Percentiles rank a stretch among this genome's conserved stretches.
These are phyloP conservation scores for Oryza glumipatula DNA, from an alignment of 176 grass and related monocot genomes.

Conservation along the genomic window DNA sequence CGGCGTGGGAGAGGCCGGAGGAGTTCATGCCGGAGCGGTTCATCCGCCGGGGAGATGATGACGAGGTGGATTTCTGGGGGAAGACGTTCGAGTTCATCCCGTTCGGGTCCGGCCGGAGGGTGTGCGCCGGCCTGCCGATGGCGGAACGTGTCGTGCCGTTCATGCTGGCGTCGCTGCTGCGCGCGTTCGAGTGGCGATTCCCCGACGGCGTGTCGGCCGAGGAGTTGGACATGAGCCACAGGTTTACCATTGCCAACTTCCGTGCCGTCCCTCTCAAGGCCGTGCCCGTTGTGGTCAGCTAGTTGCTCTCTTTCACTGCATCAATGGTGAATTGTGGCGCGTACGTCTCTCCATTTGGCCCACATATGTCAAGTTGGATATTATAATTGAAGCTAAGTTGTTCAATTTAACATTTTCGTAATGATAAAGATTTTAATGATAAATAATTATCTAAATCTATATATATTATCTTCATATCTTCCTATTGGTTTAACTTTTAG, in stretches of 20 bases:
- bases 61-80: slow-evolving; percentile 31
- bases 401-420: too few relatives aligned
- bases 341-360: too few relatives aligned
- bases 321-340: background rate
- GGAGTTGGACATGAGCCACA: slow-evolving; percentile 38
- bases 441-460: too few relatives aligned
- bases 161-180: slow-evolving; percentile 40
- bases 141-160: slow-evolving; percentile 37
- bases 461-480: too few relatives aligned
- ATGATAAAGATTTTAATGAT: too few relatives aligned
- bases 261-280: slow-evolving; percentile 34
- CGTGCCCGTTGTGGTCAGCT: slow-evolving; percentile 1
- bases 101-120: slow-evolving; percentile 44
- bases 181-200: slow-evolving; percentile 52
- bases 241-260: slow-evolving; percentile 7
- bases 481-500: too few relatives aligned
- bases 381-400: too few relatives aligned
- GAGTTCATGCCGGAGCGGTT: slow-evolving; percentile 57
- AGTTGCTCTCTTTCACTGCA: background rate
- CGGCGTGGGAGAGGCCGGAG: slow-evolving; percentile 36
- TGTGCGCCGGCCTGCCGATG: slow-evolving; percentile 50
- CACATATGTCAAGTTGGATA: too few relatives aligned
- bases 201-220: slow-evolving; percentile 32
- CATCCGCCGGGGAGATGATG: background rate
- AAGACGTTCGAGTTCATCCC: slow-evolving; percentile 45